Base-by-base conservation (phyloP, 2,329 filamentous ascomycete genomes). In the Meredithiella fracta region DNA sequence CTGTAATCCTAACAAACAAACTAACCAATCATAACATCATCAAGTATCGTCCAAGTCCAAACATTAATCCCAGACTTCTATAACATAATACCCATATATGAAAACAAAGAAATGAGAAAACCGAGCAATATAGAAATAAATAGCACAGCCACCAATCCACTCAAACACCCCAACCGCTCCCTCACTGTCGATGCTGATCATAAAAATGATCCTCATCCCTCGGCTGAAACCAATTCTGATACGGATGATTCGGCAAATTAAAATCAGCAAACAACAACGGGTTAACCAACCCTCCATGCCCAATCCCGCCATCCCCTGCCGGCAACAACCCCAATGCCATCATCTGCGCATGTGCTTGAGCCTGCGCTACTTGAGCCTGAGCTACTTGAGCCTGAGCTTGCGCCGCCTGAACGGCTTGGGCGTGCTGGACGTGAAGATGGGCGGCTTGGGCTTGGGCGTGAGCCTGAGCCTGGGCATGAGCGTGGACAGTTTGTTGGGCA, bases 161-260 rank as follows among this genome's bases (percentile, higher is more conserved):
- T 23, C 22, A 3, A 47, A 8, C 7, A n/a, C n/a, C n/a, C n/a
- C n/a, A n/a, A n/a, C n/a, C n/a, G n/a, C n/a, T n/a, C n/a, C 29
- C 29, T 34, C 29, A 34, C 5, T 34, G 11, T 34, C 11, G 29
- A 34, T 34, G 29, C 7, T 40, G 20, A 8, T 50, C 51, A 51
- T 53, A 55, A 55, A 59, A n/a, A 56, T 59, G 34, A 38, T 52
- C 50, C 15, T 52, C 50, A 22, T 77, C 84, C 1, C 86, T 85
- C 37, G 85, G 82, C 60, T 88, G 82, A 63, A 91, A 94, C 68
- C 83, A 83, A 53, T 82, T 80, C 64, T 87, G 83, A 64, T 92
- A 94, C 1, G 88, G 86, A 67, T 90, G 86, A 60, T 87, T 82
- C 3, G 85, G 83, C 62, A 83, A 73, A 23, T 75, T 83, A 65